Conservation (phyloP, 169 alveolate species). For the Condylostoma magnum region DNA sequence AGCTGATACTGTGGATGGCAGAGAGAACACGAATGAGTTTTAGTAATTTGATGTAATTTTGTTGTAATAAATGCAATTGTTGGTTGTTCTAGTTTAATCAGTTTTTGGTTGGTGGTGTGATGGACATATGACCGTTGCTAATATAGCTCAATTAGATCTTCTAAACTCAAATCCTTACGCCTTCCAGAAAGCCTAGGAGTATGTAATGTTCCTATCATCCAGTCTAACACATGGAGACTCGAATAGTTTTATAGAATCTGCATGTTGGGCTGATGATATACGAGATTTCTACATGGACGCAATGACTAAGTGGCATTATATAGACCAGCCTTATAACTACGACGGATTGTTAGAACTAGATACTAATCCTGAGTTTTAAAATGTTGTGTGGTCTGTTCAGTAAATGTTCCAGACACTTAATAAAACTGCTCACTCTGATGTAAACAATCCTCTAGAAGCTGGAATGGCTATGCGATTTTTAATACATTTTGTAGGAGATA, state of each 20-base stretch:
- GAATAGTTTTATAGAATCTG: constrained; percentile 42
- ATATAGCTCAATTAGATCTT: constrained; percentile 8
- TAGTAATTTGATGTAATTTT: too few species aligned
- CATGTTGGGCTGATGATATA: constrained; percentile 51
- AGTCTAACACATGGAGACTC: constrained; percentile 11
- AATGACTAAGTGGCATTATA: constrained; percentile 33
- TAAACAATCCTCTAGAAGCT: constrained; percentile 18
- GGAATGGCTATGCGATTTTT: constrained; percentile 38
- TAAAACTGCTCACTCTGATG: not conserved
- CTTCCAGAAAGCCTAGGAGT: not conserved
- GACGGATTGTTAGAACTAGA: constrained; percentile 31
- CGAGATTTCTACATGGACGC: constrained; percentile 17
- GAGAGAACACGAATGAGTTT: too few species aligned
- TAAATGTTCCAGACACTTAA: not conserved
- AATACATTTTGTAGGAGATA: constrained; percentile 55
- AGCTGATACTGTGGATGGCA: too few species aligned
- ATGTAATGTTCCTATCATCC: not conserved
- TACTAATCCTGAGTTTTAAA: constrained; percentile 15
- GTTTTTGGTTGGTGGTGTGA: constrained; percentile 24
- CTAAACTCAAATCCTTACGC: not conserved
- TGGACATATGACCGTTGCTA: constrained; percentile 20
- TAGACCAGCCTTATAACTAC: constrained; percentile 33
- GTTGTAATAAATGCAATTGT: too few species aligned
- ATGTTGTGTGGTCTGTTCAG: constrained; percentile 38
- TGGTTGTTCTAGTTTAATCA: not conserved